Evolutionary conservation across 2,329 filamentous ascomycete genomes (phyloP).

Genomic region (Neofusicoccum cordaticola): DNA sequence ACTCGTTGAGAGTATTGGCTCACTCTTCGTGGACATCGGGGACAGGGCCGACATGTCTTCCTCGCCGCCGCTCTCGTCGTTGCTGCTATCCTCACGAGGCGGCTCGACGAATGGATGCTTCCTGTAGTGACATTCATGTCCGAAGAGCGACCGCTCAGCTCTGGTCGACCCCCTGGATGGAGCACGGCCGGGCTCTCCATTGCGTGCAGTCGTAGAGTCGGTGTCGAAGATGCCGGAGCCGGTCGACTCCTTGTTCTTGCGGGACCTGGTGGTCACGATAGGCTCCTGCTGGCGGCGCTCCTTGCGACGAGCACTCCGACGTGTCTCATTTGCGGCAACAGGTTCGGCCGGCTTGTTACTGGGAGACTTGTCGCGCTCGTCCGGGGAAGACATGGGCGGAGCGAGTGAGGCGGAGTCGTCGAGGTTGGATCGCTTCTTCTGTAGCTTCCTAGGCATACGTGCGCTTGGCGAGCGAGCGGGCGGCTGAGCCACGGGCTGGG

Average conservation of each 20-base stretch:
- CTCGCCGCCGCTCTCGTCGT: neutral
- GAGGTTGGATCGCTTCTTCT: neutral
- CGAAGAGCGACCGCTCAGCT: too few species aligned
- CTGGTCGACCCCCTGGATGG: neutral
- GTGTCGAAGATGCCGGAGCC: neutral
- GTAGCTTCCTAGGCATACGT: neutral
- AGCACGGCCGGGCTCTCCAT: neutral
- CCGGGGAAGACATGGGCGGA: neutral
- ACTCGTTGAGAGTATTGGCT: neutral
- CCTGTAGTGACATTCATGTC: neutral
- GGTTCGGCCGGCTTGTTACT: neutral
- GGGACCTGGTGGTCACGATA: neutral
- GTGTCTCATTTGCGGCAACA: neutral
- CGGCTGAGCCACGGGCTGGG: neutral
- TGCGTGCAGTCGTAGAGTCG: neutral
- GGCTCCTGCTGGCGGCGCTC: neutral
- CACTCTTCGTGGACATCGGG: neutral
- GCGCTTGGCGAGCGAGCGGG: neutral
- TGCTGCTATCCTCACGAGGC: neutral
- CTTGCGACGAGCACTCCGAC: neutral
- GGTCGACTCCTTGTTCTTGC: neutral
- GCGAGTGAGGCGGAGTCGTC: neutral
- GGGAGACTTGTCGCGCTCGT: neutral
- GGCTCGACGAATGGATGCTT: neutral
- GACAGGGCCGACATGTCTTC: neutral